Conservation (phyloP, 345 rosid species). For the Triadica sebifera region DNA sequence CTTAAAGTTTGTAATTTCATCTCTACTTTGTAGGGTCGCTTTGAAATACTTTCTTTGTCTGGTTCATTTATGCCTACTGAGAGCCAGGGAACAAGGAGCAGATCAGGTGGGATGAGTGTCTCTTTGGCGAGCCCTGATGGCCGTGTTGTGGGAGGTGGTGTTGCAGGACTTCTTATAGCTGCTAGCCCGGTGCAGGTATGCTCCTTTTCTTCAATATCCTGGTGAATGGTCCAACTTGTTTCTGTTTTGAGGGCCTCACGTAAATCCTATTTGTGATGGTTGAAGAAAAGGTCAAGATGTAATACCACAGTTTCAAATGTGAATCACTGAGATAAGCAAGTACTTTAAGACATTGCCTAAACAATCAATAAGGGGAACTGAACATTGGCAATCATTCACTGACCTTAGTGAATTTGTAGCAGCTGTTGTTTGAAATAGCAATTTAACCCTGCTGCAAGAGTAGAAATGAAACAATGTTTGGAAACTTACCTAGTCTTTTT, state of each 20-base stretch:
- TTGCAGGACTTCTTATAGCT: constrained; percentile 90
- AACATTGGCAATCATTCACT: background rate
- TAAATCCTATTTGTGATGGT: background rate
- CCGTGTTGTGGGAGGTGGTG: constrained; percentile 91
- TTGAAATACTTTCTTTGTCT: constrained; percentile 88
- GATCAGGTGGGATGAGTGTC: constrained; percentile 97
- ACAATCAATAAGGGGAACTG: background rate
- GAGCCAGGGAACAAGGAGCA: constrained; percentile 72
- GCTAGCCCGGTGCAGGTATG: constrained; percentile 87
- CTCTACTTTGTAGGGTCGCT: constrained; percentile 68
- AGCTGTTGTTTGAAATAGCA: background rate
- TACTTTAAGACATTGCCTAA: background rate
- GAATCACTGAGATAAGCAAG: background rate
- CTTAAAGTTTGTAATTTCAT: background rate
- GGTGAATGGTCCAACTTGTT: too few species aligned
- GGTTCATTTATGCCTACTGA: constrained; percentile 98
- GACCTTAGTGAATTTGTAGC: background rate
- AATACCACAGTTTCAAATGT: background rate
- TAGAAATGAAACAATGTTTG: background rate
- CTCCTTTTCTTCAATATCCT: constrained; percentile 1
- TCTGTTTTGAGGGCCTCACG: too few species aligned
- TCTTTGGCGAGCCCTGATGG: constrained; percentile 93
- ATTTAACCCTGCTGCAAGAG: background rate
- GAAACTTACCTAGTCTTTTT: constrained; percentile 7
- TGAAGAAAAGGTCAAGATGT: background rate